Conservation (phyloP, 306 rosid genomes). For the Cercis canadensis region DNA sequence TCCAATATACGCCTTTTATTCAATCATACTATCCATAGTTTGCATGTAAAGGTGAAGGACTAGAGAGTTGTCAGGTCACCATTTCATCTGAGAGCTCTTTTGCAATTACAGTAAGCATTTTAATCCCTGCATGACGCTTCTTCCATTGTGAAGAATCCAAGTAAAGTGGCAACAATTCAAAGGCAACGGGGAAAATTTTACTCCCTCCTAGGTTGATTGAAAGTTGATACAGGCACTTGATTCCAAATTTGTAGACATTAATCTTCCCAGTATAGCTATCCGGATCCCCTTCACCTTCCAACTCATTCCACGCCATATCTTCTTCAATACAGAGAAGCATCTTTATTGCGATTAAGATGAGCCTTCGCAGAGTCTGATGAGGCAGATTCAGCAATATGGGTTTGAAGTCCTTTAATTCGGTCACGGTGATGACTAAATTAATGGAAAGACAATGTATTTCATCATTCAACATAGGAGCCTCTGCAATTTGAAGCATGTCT, state of each 20-base stretch:
- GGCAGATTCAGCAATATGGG: constrained; percentile 20
- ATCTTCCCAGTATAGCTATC: constrained; percentile 4
- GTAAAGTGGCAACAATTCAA: constrained; percentile 29
- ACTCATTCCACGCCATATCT: background rate
- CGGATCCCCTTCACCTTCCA: background rate
- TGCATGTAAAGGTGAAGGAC: background rate
- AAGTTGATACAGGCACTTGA: constrained; percentile 42
- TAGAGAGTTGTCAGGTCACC: constrained; percentile 37
- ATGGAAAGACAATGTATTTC: constrained; percentile 39
- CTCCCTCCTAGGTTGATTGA: constrained; percentile 33
- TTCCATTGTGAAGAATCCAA: constrained; percentile 46
- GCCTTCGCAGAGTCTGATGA: constrained; percentile 23
- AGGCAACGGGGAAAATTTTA: constrained; percentile 9
- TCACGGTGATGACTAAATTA: constrained; percentile 35
- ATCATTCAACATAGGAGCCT: constrained; percentile 19
- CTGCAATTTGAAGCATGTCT: constrained; percentile 52
- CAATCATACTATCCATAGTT: background rate
- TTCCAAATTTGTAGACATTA: constrained; percentile 36
- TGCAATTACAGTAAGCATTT: constrained; percentile 36
- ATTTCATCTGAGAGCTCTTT: constrained; percentile 49
- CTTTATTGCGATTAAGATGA: constrained; percentile 36
- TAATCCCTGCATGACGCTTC: constrained; percentile 50
- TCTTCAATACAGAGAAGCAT: constrained; percentile 30
- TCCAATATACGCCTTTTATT: no score
- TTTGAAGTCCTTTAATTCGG: constrained; percentile 37